A percentile compares a stretch with the other conserved stretches of the same genome.
These are phyloP conservation scores for Cyathus striatus DNA, from an alignment of 768 basidiomycete genomes.

Conservation along the genomic window DNA sequence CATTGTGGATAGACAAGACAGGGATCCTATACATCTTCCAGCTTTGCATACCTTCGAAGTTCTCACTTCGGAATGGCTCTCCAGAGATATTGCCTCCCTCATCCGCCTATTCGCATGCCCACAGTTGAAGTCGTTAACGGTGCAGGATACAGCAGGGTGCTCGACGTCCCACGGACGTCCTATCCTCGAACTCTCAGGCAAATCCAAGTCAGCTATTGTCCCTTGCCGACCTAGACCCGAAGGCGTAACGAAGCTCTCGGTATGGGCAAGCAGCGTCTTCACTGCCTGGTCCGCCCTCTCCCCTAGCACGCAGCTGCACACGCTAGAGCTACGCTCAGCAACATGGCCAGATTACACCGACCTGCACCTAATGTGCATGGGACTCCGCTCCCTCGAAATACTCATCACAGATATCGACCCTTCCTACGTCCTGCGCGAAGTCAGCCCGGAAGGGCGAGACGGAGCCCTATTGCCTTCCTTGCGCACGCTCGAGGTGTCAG, in stretches of 20 bases:
- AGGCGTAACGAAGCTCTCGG: slow-evolving; percentile 8
- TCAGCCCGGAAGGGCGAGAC: slow-evolving; percentile 3
- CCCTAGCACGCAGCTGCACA: slow-evolving; percentile 10
- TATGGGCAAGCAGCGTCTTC: slow-evolving; percentile 13
- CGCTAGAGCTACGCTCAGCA: slow-evolving; percentile 17
- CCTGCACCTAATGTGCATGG: slow-evolving; percentile 13
- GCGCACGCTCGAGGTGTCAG: not conserved
- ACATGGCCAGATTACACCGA: slow-evolving; percentile 12
- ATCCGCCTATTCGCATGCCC: slow-evolving; percentile 20
- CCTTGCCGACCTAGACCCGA: too few species aligned
- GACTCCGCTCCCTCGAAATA: slow-evolving; percentile 15
- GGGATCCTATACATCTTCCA: slow-evolving; percentile 17
- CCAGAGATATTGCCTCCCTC: slow-evolving; percentile 14
- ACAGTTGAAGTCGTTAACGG: slow-evolving; percentile 14
- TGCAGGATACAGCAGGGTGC: slow-evolving; percentile 14
- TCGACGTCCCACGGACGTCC: slow-evolving; percentile 6
- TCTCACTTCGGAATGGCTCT: slow-evolving; percentile 25
- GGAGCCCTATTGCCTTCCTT: slow-evolving; percentile 1
- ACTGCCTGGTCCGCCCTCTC: slow-evolving; percentile 14
- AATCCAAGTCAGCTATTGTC: slow-evolving; percentile 3
- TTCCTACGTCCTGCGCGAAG: slow-evolving; percentile 8
- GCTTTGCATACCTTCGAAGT: slow-evolving; percentile 16
- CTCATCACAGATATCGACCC: slow-evolving; percentile 16
- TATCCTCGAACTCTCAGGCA: slow-evolving; percentile 16
- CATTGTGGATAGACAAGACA: slow-evolving; percentile 9